phyloP scores from a whole-genome alignment of 129 eudicot species.

The Flaveria brownii region DNA sequence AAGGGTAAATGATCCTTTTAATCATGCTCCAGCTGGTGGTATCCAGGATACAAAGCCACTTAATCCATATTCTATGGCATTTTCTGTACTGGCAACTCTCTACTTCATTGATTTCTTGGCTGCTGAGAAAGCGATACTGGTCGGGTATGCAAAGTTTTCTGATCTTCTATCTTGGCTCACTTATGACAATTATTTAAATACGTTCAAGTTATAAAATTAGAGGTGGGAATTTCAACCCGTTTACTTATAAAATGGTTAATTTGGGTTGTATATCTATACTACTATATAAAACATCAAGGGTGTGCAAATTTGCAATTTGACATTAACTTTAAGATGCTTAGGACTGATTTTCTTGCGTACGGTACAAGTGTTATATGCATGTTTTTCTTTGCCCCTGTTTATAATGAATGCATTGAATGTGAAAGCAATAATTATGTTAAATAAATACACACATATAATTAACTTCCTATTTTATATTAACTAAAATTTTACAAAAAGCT shows the following conservation, averaged over 20 bases:
- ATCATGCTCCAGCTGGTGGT: conserved; percentile 31
- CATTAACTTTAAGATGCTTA: no score
- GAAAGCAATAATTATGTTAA: no score
- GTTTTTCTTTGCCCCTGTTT: no score
- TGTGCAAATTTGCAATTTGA: no score
- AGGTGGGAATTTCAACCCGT: background rate
- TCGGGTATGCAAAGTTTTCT: conserved; percentile 56
- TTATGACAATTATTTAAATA: conserved; percentile 8
- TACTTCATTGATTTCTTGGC: conserved; percentile 70
- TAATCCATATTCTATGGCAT: conserved; percentile 82
- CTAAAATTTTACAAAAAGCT: no score
- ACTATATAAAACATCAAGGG: no score
- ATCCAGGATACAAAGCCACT: conserved; percentile 56
- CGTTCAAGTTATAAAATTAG: background rate
- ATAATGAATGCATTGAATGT: no score
- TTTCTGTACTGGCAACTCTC: conserved; percentile 74
- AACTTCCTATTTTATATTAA: no score
- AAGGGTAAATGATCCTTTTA: conserved; percentile 44
- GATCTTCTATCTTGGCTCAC: background rate
- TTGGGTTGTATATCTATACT: background rate
- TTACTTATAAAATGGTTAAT: background rate
- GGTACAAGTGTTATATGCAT: no score
- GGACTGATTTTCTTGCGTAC: no score
- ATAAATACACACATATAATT: no score
- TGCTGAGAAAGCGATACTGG: conserved; percentile 71